phyloP scores from a whole-genome alignment of 768 basidiomycete genomes.

The Gyrodon lividus region DNA sequence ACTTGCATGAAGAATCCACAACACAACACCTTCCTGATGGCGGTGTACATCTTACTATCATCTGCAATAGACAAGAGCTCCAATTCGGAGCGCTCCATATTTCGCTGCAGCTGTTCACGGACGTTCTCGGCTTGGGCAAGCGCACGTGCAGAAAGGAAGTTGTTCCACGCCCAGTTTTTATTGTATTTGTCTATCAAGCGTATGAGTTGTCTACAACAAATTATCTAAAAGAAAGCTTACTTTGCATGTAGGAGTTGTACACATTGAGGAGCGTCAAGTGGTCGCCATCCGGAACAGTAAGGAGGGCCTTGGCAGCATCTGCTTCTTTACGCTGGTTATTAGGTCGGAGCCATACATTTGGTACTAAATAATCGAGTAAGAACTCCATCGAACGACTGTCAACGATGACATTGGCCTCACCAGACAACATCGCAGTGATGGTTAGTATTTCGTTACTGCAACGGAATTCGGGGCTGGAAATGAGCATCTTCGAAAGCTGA shows the following conservation, averaged over 20 bases:
- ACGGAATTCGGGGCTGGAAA: conserved; percentile 90
- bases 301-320: conserved; percentile 83
- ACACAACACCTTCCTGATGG: conserved; percentile 80
- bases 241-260: conserved; percentile 86
- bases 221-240: conserved; percentile 41
- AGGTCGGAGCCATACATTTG: conserved; percentile 93
- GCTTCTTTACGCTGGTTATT: conserved; percentile 86
- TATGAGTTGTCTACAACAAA: neutral
- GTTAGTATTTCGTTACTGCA: conserved; percentile 96
- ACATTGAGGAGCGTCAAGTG: conserved; percentile 94
- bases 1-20: conserved; percentile 99
- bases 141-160: conserved; percentile 82
- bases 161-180: conserved; percentile 87
- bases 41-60: conserved; percentile 66
- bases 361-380: conserved; percentile 40
- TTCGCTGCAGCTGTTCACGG: conserved; percentile 81
- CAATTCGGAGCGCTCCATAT: conserved; percentile 89
- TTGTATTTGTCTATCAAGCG: conserved; percentile 61
- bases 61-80: conserved; percentile 68
- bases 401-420: conserved; percentile 39
- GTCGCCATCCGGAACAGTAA: conserved; percentile 94
- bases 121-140: conserved; percentile 93
- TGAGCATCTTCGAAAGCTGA: conserved; percentile 86
- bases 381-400: neutral
- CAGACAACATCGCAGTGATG: conserved; percentile 95